These are phyloP conservation scores for Trametes versicolor DNA, from an alignment of 1,284 basidiomycete genomes.

Conservation along the genomic window DNA sequence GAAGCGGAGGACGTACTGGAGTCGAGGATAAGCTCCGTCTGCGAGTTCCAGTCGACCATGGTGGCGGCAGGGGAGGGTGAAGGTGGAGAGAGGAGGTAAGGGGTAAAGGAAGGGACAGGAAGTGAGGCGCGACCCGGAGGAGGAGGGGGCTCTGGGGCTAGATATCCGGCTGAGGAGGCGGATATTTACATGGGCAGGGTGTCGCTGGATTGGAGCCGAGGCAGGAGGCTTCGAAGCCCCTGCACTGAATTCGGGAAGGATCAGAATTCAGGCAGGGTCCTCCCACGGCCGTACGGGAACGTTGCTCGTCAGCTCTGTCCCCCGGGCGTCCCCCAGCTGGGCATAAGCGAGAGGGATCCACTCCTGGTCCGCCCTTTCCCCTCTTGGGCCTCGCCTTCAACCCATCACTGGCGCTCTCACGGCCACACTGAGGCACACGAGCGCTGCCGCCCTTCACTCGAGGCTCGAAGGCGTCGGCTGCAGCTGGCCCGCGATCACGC, in stretches of 20 bases:
- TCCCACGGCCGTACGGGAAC: conserved; percentile 10
- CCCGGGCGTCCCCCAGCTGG: background rate
- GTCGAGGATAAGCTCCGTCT: conserved; percentile 58
- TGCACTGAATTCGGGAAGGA: conserved; percentile 9
- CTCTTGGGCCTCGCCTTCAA: conserved; percentile 16
- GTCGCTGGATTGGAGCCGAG: conserved; percentile 12
- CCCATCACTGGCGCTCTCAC: conserved; percentile 15
- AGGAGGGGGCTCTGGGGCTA: conserved; percentile 18
- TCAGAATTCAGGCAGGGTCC: too few relatives aligned
- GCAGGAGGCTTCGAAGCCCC: conserved; percentile 7
- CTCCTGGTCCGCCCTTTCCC: conserved; percentile 8
- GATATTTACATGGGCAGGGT: conserved; percentile 19
- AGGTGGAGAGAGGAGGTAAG: conserved; percentile 16
- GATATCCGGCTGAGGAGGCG: background rate
- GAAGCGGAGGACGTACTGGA: conserved; percentile 49
- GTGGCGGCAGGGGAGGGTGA: conserved; percentile 18
- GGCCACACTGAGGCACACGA: conserved; percentile 4
- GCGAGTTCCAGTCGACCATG: conserved; percentile 57
- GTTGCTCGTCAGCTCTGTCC: conserved; percentile 6
- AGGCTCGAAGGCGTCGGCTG: background rate
- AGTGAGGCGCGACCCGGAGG: conserved; percentile 27
- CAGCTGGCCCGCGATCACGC: background rate
- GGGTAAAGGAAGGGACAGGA: conserved; percentile 23
- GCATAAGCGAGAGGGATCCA: conserved; percentile 5
- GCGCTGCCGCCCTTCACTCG: conserved; percentile 6